Percentiles rank a stretch among this genome's conserved stretches.
phyloP scores from a whole-genome alignment of 1,284 basidiomycete genomes.

The Coriolopsis trogii region DNA sequence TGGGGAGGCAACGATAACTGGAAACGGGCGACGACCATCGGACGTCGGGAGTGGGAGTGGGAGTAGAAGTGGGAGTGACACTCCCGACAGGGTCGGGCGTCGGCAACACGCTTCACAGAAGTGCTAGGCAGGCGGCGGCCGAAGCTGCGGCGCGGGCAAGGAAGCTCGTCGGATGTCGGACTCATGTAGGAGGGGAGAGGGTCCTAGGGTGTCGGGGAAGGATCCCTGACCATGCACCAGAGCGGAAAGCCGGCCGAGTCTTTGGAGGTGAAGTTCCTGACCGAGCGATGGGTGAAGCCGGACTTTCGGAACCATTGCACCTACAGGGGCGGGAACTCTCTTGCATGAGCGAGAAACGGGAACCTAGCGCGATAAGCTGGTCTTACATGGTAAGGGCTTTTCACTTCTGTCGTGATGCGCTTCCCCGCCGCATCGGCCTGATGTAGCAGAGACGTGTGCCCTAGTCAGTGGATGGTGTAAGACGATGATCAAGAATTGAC shows the following conservation, averaged over 20 bases:
- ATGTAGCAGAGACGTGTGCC: background rate
- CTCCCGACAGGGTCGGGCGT: too few species aligned
- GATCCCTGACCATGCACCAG: conserved; percentile 31
- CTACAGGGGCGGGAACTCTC: conserved; percentile 8
- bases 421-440: conserved; percentile 24
- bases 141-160: background rate
- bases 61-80: too few species aligned
- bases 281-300: conserved; percentile 29
- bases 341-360: background rate
- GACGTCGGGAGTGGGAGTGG: too few species aligned
- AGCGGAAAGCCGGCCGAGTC: conserved; percentile 31
- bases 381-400: conserved; percentile 28
- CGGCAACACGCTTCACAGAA: too few species aligned
- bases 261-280: conserved; percentile 31
- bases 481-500: background rate
- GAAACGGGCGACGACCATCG: too few species aligned
- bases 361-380: background rate
- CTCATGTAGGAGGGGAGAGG: background rate
- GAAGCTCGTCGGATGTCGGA: background rate
- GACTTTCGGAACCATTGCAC: conserved; percentile 29
- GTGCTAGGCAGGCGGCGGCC: too few species aligned
- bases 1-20: too few species aligned
- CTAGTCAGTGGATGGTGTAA: conserved; percentile 1
- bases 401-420: conserved; percentile 25
- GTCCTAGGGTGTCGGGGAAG: conserved; percentile 1